Percentiles rank a stretch among this genome's conserved stretches.
Conservation (phyloP, 345 rosid species). For the Citrus trifoliata region DNA sequence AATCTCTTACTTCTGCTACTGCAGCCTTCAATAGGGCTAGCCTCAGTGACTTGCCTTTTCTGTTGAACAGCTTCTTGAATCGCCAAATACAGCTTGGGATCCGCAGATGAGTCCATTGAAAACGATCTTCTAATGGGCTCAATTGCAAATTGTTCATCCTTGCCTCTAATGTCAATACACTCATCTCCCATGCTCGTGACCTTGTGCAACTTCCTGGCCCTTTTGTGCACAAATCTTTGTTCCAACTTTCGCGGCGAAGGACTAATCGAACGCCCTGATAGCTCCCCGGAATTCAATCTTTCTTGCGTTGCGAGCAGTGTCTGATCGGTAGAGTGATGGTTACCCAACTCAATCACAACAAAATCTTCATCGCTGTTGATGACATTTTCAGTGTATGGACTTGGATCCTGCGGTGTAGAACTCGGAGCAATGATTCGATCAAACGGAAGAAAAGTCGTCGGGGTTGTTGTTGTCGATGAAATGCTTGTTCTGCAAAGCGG, state of each 20-base stretch:
- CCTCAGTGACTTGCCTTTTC: constrained; percentile 35
- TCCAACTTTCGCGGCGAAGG: constrained; percentile 40
- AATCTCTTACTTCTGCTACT: constrained; percentile 52
- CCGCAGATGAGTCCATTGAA: constrained; percentile 83
- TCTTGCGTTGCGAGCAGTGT: constrained; percentile 42
- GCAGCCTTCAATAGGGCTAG: constrained; percentile 40
- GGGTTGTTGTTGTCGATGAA: constrained; percentile 32
- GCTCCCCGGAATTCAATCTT: constrained; percentile 36
- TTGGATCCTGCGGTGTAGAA: constrained; percentile 45
- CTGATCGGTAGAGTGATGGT: constrained; percentile 18
- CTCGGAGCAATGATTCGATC: constrained; percentile 41
- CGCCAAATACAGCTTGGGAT: constrained; percentile 53
- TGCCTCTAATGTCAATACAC: constrained; percentile 62
- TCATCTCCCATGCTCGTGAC: constrained; percentile 88
- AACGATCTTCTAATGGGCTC: constrained; percentile 82
- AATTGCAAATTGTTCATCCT: constrained; percentile 50
- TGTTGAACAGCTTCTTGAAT: constrained; percentile 60
- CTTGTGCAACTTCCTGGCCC: constrained; percentile 39
- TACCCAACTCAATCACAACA: constrained; percentile 70
- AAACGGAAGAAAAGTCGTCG: neutral
- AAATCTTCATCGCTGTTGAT: constrained; percentile 53
- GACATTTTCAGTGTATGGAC: constrained; percentile 18
- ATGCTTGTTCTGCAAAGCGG: constrained; percentile 82
- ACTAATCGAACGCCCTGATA: constrained; percentile 22
- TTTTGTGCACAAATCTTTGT: constrained; percentile 30